A percentile compares a stretch with the other conserved stretches of the same genome.
These are phyloP conservation scores for Tuber magnatum DNA, from an alignment of 495 filamentous ascomycete genomes.

Conservation along the genomic window DNA sequence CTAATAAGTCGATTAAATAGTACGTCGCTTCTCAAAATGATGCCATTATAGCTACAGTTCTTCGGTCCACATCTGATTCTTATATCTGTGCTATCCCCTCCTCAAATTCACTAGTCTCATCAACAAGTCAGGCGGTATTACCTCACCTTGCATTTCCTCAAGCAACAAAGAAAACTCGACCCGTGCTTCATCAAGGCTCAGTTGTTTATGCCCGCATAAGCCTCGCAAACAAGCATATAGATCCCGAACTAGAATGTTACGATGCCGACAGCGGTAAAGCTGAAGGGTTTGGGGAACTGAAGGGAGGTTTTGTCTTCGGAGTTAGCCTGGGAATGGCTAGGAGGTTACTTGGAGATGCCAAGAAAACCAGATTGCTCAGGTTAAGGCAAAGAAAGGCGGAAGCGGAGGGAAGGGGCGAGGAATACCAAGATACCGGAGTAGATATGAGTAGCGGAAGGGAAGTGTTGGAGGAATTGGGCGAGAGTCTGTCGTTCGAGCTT, in stretches of 20 bases:
- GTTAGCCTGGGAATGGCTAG: conserved; percentile 74
- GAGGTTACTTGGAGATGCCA: conserved; percentile 52
- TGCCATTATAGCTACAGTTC: conserved; percentile 75
- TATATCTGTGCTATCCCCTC: conserved; percentile 62
- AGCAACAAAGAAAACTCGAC: conserved; percentile 85
- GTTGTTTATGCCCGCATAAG: conserved; percentile 80
- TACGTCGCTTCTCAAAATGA: conserved; percentile 73
- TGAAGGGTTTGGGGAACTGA: conserved; percentile 79
- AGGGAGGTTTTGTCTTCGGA: conserved; percentile 78
- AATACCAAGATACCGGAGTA: conserved; percentile 56
- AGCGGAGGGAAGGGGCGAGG: conserved; percentile 56
- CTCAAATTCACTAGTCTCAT: conserved; percentile 49
- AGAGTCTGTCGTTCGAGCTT: conserved; percentile 74
- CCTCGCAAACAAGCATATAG: conserved; percentile 68
- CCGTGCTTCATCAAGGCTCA: conserved; percentile 62
- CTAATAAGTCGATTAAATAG: conserved; percentile 48
- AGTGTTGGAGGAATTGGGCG: conserved; percentile 76
- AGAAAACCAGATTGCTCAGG: conserved; percentile 43
- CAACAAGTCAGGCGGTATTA: conserved; percentile 66
- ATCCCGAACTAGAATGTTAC: conserved; percentile 84
- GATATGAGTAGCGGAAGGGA: conserved; percentile 60
- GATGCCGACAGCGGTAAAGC: conserved; percentile 77
- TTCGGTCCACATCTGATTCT: conserved; percentile 63
- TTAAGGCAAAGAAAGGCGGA: conserved; percentile 51
- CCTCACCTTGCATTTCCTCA: conserved; percentile 85